Conservation (phyloP, 1,284 basidiomycete genomes). For the Microbotryomycetes sp. region DNA sequence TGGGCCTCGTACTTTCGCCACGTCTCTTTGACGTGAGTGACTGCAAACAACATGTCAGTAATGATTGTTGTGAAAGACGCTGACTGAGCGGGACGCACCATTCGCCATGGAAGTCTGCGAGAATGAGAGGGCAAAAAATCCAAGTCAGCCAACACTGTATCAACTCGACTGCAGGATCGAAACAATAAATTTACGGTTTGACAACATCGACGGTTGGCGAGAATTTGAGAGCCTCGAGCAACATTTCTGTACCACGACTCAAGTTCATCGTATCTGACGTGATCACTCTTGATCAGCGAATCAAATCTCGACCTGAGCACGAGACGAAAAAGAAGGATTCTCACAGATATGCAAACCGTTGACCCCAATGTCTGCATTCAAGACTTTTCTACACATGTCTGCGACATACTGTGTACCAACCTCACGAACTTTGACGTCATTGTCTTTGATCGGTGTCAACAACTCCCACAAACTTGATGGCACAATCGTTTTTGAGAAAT, state of each 20-base stretch:
- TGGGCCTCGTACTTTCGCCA: slow-evolving; percentile 82
- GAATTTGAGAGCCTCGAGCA: slow-evolving; percentile 37
- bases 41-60: slow-evolving; percentile 44
- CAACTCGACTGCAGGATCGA: too few relatives aligned
- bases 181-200: slow-evolving; percentile 46
- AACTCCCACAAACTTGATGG: slow-evolving; percentile 63
- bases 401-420: slow-evolving; percentile 36
- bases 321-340: not conserved
- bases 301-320: not conserved
- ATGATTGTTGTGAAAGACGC: slow-evolving; percentile 15
- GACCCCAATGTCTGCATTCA: slow-evolving; percentile 31
- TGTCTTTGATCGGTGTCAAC: slow-evolving; percentile 70
- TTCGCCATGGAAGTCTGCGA: slow-evolving; percentile 72
- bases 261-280: slow-evolving; percentile 33
- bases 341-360: slow-evolving; percentile 33
- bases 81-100: slow-evolving; percentile 48
- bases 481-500: slow-evolving; percentile 75
- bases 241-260: slow-evolving; percentile 37
- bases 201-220: slow-evolving; percentile 37
- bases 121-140: too few relatives aligned
- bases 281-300: not conserved
- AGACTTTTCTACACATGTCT: slow-evolving; percentile 30
- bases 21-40: slow-evolving; percentile 82
- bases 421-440: slow-evolving; percentile 41
- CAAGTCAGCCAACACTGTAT: too few relatives aligned